Base-by-base conservation (phyloP, 2,329 filamentous ascomycete species). In the Sclerotinia borealis region DNA sequence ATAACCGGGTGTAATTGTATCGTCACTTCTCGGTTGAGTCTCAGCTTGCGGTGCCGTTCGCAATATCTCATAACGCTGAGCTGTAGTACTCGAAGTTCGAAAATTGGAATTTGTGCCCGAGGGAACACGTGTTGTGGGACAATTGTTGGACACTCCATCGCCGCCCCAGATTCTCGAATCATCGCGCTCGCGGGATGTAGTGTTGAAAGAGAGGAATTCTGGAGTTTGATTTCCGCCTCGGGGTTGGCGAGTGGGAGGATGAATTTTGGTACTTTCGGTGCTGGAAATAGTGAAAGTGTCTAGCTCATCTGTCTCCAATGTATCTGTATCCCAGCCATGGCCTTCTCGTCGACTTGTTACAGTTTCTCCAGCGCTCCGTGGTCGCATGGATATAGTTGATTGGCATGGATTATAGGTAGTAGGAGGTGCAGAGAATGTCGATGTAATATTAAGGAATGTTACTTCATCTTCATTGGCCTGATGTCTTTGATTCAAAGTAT, bases 401-500 rank as follows among this genome's bases (percentile, higher is more conserved):
- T 67, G 67, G 54, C 69, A 70, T 2, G 66, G 51, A 39, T 68
- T 64, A 13, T 64, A 61, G 9, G 66, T 63, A 17, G 58, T 48
- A 17, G 31, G 39, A 37, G 64, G 63, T 17, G 48, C 55, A 3
- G 65, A 65, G 49, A 68, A 68, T 10, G 66, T 65, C 29, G 69
- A 67, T n/a, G 66, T 68, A 49, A 61, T 68, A 25, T 66, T 64
- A n/a, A 70, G 58, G 43, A 69, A 69, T 13, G 65, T 69, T 2
- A 48, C 50, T 8, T 69, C 59, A 36, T 65, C 63, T 13, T 69
- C 61, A 34, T 65, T 63, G 17, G 29, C 55, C 19, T 64, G 64
- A 19, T 59, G 45, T 41, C 68, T n/a, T 22, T 55, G 51, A 49
- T 63, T 55, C 22, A 82, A 70, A 0, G 78, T 79, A 49, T 85